Base-by-base conservation (phyloP, 495 filamentous ascomycete species). In the Penicillium steckii region DNA sequence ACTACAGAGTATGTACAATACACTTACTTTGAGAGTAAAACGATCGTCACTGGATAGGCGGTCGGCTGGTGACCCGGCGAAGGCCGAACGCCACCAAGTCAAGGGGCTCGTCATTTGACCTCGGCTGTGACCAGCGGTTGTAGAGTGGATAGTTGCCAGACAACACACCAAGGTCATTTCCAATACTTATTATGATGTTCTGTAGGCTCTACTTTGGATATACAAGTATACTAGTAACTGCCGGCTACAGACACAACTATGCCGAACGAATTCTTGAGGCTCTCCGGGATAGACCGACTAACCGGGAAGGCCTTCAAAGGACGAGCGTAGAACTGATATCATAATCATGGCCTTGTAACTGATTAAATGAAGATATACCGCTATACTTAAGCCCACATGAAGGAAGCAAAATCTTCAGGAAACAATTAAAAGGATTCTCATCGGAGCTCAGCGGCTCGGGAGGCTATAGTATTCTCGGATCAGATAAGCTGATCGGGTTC, bases 401-500 rank as follows among this genome's bases (percentile, higher is more conserved):
- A 22, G 38, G 3, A 3, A 8, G 7, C 32, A 23, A 0, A 32
- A 17, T 2, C 29, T 8, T 32, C 8, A 10, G 9, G n/a, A 45
- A 25, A 38, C 33, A 19, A 22, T 12, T 3, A 10, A 41, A 41
- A 21, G 38, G 13, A 17, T n/a, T n/a, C 8, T 4, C 45, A 33
- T 48, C 51, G 51, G 51, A 22, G 38, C 21, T 25, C 32, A 35
- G 44, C 54, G 27, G 54, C 35, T 56, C 54, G 54, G 54, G 44
- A 49, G 44, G 29, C 33, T 52, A 8, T 38, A 43, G 15, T 42
- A 29, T n/a, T 33, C 18, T 59, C 56, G 51, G 56, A 59, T 59
- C 57, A 52, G 57, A 60, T 60, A 55, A 60, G 57, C 48, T 50
- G n/a, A 52, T 42, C 29, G 43, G 38, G 35, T 40, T 40, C 48